Percentiles rank a stretch among this genome's conserved stretches.
phyloP scores from a whole-genome alignment of 768 basidiomycete species.

The Kwoniella heveanensis region DNA sequence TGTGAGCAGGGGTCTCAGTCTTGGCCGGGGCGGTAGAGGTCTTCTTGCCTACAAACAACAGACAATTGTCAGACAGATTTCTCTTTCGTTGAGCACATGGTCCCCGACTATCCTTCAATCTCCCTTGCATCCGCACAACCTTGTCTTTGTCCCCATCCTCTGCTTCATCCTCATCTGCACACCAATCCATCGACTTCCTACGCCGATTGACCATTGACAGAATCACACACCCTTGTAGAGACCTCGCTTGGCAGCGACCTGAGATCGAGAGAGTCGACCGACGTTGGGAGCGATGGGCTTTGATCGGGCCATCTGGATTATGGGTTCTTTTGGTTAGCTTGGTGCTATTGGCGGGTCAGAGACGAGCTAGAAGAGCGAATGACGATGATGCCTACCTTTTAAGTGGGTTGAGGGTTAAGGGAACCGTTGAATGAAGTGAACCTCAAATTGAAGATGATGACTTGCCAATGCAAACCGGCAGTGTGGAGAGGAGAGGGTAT shows the following conservation, averaged over 20 bases:
- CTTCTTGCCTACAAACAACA: slow-evolving; percentile 59
- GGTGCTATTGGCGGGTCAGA: no score
- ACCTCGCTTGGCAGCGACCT: slow-evolving; percentile 75
- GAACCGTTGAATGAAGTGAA: slow-evolving; percentile 8
- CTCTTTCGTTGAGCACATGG: no score
- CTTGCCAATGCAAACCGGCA: not conserved
- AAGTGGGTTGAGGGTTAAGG: slow-evolving; percentile 26
- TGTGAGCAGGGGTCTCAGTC: slow-evolving; percentile 66
- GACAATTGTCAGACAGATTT: slow-evolving; percentile 5
- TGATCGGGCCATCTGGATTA: slow-evolving; percentile 57
- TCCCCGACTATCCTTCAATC: no score
- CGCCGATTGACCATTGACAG: slow-evolving; percentile 1
- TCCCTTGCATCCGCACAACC: no score
- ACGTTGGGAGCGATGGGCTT: slow-evolving; percentile 80
- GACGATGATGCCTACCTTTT: slow-evolving; percentile 14
- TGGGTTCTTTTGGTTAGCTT: slow-evolving; percentile 3
- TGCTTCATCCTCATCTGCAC: not conserved
- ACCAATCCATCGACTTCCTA: not conserved
- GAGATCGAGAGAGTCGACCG: slow-evolving; percentile 79
- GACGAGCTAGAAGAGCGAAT: no score
- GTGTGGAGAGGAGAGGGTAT: not conserved
- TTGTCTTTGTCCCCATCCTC: not conserved
- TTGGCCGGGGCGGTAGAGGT: slow-evolving; percentile 67
- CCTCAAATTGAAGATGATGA: slow-evolving; percentile 21
- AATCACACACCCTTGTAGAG: slow-evolving; percentile 70